Evolutionary conservation across 2,329 filamentous ascomycete species (phyloP).

Genomic region (Trichoderma polysporum): DNA sequence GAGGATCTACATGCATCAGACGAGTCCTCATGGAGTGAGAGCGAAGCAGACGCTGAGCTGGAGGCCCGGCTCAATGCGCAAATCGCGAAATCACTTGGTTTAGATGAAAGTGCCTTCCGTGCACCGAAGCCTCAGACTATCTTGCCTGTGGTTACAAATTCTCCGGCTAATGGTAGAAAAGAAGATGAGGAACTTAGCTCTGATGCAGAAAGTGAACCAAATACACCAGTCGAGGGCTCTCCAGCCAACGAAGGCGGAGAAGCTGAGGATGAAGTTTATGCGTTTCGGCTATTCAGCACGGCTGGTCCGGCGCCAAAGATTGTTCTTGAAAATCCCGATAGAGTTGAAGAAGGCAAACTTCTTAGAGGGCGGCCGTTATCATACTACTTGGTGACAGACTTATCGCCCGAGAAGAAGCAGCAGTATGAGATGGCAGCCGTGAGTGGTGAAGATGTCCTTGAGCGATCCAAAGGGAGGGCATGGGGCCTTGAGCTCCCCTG

Average conservation of each 20-base stretch:
- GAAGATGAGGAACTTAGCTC: neutral
- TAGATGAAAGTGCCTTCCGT: slow-evolving; percentile 31
- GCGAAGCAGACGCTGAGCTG: slow-evolving; percentile 38
- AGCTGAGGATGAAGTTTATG: slow-evolving; percentile 33
- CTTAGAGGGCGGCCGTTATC: slow-evolving; percentile 42
- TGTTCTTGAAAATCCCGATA: slow-evolving; percentile 47
- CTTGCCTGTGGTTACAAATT: neutral
- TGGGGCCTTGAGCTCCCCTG: slow-evolving; percentile 64
- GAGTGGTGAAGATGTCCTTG: slow-evolving; percentile 51
- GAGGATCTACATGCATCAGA: slow-evolving; percentile 50
- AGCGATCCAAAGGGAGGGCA: slow-evolving; percentile 42
- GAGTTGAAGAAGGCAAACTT: slow-evolving; percentile 39
- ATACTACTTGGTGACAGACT: slow-evolving; percentile 49
- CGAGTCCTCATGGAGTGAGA: slow-evolving; percentile 27
- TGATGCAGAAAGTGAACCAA: slow-evolving; percentile 1
- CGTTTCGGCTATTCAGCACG: slow-evolving; percentile 58
- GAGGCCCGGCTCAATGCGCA: slow-evolving; percentile 48
- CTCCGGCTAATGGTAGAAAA: neutral
- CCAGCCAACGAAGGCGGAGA: slow-evolving; percentile 28
- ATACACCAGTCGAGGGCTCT: slow-evolving; percentile 10
- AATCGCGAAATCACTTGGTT: slow-evolving; percentile 47
- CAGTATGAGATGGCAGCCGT: slow-evolving; percentile 50
- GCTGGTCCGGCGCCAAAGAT: slow-evolving; percentile 49
- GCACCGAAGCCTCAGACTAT: neutral
- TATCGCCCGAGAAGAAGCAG: slow-evolving; percentile 37